These are phyloP conservation scores for Ephemerocybe angulata DNA, from an alignment of 768 basidiomycete genomes.

Conservation along the genomic window DNA sequence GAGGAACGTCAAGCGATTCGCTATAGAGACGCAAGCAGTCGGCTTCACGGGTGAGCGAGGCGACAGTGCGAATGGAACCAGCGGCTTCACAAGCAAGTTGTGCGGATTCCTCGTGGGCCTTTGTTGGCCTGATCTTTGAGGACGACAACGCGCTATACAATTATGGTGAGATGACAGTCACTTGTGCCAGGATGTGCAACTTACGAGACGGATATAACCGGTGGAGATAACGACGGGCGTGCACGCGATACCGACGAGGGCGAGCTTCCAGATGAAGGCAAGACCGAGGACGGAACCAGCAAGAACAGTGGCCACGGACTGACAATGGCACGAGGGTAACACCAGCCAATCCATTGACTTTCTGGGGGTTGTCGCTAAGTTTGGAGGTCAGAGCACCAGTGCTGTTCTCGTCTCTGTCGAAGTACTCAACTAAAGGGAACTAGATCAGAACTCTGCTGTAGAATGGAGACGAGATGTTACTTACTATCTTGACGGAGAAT, in stretches of 20 bases:
- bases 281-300: conserved; percentile 76
- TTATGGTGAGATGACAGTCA: not conserved
- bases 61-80: conserved; percentile 86
- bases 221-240: conserved; percentile 63
- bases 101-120: conserved; percentile 73
- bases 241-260: conserved; percentile 79
- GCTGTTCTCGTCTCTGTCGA: conserved; percentile 82
- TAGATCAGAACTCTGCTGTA: not conserved
- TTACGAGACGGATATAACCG: conserved; percentile 80
- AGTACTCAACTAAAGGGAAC: conserved; percentile 63
- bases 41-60: conserved; percentile 80
- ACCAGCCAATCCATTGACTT: conserved; percentile 84
- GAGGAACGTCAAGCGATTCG: conserved; percentile 66
- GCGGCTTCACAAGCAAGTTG: conserved; percentile 92
- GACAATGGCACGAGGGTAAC: conserved; percentile 85
- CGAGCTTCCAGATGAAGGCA: conserved; percentile 71
- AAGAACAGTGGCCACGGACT: conserved; percentile 67
- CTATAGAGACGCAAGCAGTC: conserved; percentile 72
- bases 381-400: conserved; percentile 78
- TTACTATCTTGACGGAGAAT: conserved; percentile 85
- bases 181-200: conserved; percentile 14
- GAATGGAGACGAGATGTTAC: conserved; percentile 20
- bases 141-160: conserved; percentile 70
- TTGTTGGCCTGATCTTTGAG: conserved; percentile 82
- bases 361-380: conserved; percentile 85